These are phyloP conservation scores for Alternaria tenuissima DNA, from an alignment of 2,329 filamentous ascomycete genomes.

Conservation along the genomic window DNA sequence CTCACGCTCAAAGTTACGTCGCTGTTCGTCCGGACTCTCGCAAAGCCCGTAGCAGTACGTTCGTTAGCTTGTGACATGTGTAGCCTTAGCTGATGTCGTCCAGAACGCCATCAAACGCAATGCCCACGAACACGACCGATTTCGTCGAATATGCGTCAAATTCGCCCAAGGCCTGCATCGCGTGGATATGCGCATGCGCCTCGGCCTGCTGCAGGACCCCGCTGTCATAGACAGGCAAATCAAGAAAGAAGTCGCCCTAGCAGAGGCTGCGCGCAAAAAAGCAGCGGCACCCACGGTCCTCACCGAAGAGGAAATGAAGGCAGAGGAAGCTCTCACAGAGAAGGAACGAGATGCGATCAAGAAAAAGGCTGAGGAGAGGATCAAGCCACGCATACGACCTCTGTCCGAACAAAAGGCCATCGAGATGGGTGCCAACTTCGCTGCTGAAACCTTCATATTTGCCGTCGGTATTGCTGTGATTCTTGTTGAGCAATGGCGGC, in stretches of 20 bases:
- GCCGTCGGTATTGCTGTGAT: conserved; percentile 69
- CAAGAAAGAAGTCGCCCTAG: conserved; percentile 63
- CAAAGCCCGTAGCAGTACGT: conserved; percentile 72
- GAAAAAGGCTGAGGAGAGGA: conserved; percentile 50
- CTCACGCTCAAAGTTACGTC: conserved; percentile 73
- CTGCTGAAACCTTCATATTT: conserved; percentile 73
- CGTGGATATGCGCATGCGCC: conserved; percentile 72
- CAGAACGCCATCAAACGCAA: conserved; percentile 74
- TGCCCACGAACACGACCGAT: conserved; percentile 73
- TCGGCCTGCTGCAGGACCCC: conserved; percentile 70
- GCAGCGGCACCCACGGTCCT: conserved; percentile 66
- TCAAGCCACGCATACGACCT: conserved; percentile 66
- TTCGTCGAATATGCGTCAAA: conserved; percentile 67
- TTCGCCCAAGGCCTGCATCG: conserved; percentile 71
- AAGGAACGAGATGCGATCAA: conserved; percentile 59
- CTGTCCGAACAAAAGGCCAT: conserved; percentile 73
- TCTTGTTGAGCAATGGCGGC: conserved; percentile 68
- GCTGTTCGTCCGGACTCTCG: conserved; percentile 69
- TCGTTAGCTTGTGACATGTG: too few relatives aligned
- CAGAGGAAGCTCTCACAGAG: conserved; percentile 61
- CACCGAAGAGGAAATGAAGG: conserved; percentile 66
- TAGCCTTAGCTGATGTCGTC: conserved; percentile 6
- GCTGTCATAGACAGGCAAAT: conserved; percentile 63
- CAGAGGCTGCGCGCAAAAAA: conserved; percentile 62
- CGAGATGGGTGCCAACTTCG: conserved; percentile 73